Conservation (phyloP, 2,329 filamentous ascomycete species). For the Talaromyces islandicus region DNA sequence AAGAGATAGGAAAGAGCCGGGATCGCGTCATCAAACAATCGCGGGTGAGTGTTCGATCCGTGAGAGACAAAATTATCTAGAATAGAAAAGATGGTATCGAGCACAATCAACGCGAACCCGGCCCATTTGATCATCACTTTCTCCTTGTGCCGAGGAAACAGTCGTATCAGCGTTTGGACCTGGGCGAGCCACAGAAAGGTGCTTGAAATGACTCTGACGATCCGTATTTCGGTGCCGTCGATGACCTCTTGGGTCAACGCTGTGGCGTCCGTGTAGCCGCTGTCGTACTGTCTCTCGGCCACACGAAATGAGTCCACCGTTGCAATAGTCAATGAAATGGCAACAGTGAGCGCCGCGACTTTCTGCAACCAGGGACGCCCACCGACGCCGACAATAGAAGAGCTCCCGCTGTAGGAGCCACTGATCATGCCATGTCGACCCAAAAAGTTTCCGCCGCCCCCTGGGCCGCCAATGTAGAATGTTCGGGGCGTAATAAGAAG, state of each 20-base stretch:
- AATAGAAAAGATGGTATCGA: conserved; percentile 86
- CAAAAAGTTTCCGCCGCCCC: conserved; percentile 63
- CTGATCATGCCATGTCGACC: conserved; percentile 79
- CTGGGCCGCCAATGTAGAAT: conserved; percentile 73
- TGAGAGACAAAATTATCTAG: conserved; percentile 76
- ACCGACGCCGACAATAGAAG: conserved; percentile 74
- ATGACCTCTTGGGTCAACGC: conserved; percentile 73
- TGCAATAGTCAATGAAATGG: conserved; percentile 85
- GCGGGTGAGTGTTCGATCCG: conserved; percentile 48
- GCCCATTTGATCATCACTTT: conserved; percentile 99
- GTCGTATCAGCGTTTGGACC: conserved; percentile 88
- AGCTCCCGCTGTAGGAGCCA: conserved; percentile 60
- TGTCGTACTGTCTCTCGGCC: conserved; percentile 72
- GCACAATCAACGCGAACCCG: conserved; percentile 83
- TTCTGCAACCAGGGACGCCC: conserved; percentile 91
- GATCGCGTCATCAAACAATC: conserved; percentile 80
- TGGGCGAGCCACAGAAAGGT: conserved; percentile 97
- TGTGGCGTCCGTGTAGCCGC: conserved; percentile 72
- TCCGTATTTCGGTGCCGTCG: conserved; percentile 76
- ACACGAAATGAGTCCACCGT: conserved; percentile 86
- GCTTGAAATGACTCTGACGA: conserved; percentile 88
- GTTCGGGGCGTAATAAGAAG: conserved; percentile 92
- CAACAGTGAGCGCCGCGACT: conserved; percentile 57
- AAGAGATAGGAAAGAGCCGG: conserved; percentile 89
- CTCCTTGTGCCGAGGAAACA: conserved; percentile 94